Evolutionary conservation across 345 rosid species (phyloP).

Genomic region (Euphorbia pulcherrima): DNA sequence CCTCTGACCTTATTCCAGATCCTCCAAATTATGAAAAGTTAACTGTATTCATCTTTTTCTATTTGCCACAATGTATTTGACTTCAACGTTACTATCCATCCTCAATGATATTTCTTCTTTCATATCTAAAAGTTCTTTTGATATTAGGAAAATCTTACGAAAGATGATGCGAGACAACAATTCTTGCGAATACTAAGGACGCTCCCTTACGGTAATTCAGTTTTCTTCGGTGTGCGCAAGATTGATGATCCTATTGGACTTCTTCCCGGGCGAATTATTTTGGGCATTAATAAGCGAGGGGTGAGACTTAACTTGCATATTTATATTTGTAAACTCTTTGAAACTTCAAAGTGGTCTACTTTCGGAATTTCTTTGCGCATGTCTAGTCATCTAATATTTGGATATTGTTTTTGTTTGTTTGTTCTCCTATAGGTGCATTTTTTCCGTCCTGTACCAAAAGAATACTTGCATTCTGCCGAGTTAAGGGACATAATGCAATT

Average conservation of each 20-base stretch:
- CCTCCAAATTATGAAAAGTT: neutral
- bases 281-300: slow-evolving; percentile 98
- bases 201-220: slow-evolving; percentile 90
- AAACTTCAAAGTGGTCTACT: neutral
- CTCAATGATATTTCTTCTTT: neutral
- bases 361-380: neutral
- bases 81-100: neutral
- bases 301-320: slow-evolving; percentile 39
- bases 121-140: slow-evolving; percentile 2
- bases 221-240: slow-evolving; percentile 86
- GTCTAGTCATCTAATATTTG: neutral
- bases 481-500: slow-evolving; percentile 97
- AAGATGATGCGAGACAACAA: slow-evolving; percentile 95
- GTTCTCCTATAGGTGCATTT: slow-evolving; percentile 65
- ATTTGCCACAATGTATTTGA: neutral
- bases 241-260: slow-evolving; percentile 99
- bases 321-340: neutral
- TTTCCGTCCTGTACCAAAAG: slow-evolving; percentile 96
- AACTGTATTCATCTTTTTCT: neutral
- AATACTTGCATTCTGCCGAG: slow-evolving; percentile 92
- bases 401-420: slow-evolving; percentile 18
- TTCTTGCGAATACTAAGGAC: slow-evolving; percentile 74
- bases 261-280: slow-evolving; percentile 80
- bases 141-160: slow-evolving; percentile 73
- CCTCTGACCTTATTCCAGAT: neutral